phyloP scores from a whole-genome alignment of 78 protist genomes.

The Mastigamoeba balamuthi region DNA sequence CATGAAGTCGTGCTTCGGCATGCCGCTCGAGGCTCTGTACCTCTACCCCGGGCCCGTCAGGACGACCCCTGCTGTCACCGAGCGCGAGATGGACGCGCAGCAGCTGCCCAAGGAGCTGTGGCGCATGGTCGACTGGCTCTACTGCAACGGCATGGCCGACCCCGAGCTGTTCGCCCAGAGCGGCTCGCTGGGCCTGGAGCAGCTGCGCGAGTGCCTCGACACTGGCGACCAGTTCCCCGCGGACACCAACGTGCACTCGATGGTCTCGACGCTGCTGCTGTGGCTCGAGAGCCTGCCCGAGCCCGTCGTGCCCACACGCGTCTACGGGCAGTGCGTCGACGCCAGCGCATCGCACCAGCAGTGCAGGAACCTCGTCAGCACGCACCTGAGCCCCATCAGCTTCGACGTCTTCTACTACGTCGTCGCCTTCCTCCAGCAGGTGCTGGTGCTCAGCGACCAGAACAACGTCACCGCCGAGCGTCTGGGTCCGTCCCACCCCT shows the following conservation, averaged over 20 bases:
- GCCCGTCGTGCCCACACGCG: slow-evolving; percentile 46
- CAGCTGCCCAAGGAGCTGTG: slow-evolving; percentile 65
- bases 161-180: too few relatives aligned
- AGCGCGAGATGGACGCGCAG: too few relatives aligned
- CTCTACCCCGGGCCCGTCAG: slow-evolving; percentile 22
- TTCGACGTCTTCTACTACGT: slow-evolving; percentile 51
- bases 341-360: too few relatives aligned
- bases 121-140: slow-evolving; percentile 57
- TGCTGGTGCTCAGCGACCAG: slow-evolving; percentile 1
- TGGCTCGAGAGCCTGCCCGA: slow-evolving; percentile 43
- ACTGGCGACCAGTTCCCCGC: slow-evolving; percentile 6
- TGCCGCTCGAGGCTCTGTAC: slow-evolving; percentile 37
- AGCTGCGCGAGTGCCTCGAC: slow-evolving; percentile 51
- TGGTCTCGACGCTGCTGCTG: slow-evolving; percentile 46
- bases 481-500: too few relatives aligned
- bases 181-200: slow-evolving; percentile 11
- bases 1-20: slow-evolving; percentile 41
- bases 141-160: slow-evolving; percentile 28
- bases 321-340: slow-evolving; percentile 32
- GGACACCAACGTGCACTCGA: slow-evolving; percentile 33
- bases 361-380: too few relatives aligned
- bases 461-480: slow-evolving; percentile 25
- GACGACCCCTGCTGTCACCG: too few relatives aligned
- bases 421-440: slow-evolving; percentile 35
- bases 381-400: slow-evolving; percentile 17